phyloP scores from a whole-genome alignment of 495 filamentous ascomycete genomes.

The Daldinia decipiens region DNA sequence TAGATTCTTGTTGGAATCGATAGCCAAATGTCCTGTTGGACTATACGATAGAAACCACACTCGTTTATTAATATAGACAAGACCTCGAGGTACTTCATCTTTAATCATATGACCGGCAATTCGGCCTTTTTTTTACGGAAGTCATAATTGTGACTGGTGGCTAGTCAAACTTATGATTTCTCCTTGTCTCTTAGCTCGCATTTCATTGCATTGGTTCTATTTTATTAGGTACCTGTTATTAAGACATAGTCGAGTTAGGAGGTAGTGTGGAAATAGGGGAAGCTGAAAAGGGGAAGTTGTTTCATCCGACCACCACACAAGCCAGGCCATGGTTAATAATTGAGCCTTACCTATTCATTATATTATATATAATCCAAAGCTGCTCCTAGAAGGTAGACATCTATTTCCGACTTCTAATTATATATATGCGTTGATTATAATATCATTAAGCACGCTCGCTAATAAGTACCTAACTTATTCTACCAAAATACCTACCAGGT shows the following conservation, averaged over 20 bases:
- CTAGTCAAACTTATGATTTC: not conserved
- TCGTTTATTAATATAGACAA: constrained; percentile 27
- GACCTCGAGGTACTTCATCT: constrained; percentile 32
- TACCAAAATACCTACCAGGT: not conserved
- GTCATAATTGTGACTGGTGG: not conserved
- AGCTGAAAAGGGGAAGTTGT: not conserved
- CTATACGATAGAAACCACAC: constrained; percentile 4
- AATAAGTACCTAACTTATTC: not conserved
- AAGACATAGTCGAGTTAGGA: not conserved
- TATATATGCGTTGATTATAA: not conserved
- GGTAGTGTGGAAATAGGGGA: not conserved
- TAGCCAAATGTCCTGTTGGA: not conserved
- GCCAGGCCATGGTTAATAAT: not conserved
- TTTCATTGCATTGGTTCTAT: too few species aligned
- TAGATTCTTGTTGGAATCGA: not conserved
- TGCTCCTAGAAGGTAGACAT: not conserved
- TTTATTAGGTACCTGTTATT: too few species aligned
- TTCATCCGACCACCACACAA: not conserved
- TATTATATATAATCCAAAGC: not conserved
- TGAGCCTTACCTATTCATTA: not conserved
- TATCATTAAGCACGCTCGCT: not conserved
- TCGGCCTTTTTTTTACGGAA: constrained; percentile 13
- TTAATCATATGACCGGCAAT: not conserved
- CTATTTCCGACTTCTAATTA: not conserved
- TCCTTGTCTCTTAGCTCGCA: too few species aligned